These are phyloP conservation scores for Ceratocystiopsis minuta DNA, from an alignment of 2,329 filamentous ascomycete genomes.

Conservation along the genomic window DNA sequence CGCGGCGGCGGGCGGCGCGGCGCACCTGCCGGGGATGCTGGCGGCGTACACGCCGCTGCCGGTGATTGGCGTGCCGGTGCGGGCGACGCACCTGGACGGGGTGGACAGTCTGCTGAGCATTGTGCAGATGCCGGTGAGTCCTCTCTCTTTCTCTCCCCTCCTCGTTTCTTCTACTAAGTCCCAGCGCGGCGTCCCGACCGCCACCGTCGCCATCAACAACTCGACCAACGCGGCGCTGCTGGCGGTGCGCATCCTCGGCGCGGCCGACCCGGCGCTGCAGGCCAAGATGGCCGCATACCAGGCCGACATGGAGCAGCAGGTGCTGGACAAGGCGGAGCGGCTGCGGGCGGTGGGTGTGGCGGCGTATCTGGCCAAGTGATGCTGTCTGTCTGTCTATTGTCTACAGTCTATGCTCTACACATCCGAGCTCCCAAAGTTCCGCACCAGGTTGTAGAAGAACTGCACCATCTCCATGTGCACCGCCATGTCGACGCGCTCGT, in stretches of 20 bases:
- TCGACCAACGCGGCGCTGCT: constrained; percentile 44
- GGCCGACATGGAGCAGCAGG: constrained; percentile 40
- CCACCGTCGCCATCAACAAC: constrained; percentile 66
- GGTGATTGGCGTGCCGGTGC: constrained; percentile 63
- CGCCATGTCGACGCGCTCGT: constrained; percentile 20
- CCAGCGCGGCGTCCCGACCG: constrained; percentile 28
- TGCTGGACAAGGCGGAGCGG: constrained; percentile 39
- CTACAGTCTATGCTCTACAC: background rate
- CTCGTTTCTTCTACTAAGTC: constrained; percentile 21
- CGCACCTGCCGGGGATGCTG: constrained; percentile 58
- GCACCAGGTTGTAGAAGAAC: constrained; percentile 22
- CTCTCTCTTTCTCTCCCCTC: constrained; percentile 13
- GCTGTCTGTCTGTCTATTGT: background rate
- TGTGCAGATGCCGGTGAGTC: constrained; percentile 54
- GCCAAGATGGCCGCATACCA: constrained; percentile 41
- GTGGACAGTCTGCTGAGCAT: constrained; percentile 55
- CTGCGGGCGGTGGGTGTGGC: constrained; percentile 37
- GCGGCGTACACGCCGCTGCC: constrained; percentile 53
- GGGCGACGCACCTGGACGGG: constrained; percentile 54
- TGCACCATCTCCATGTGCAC: constrained; percentile 18
- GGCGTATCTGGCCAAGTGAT: constrained; percentile 6
- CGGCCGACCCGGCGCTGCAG: constrained; percentile 28
- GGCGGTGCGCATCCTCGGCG: constrained; percentile 8
- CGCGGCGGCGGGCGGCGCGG: constrained; percentile 57
- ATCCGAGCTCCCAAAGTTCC: constrained; percentile 20